Evolutionary conservation across 78 protist genomes (phyloP).

Genomic region (Dictyostelium firmibasis): DNA sequence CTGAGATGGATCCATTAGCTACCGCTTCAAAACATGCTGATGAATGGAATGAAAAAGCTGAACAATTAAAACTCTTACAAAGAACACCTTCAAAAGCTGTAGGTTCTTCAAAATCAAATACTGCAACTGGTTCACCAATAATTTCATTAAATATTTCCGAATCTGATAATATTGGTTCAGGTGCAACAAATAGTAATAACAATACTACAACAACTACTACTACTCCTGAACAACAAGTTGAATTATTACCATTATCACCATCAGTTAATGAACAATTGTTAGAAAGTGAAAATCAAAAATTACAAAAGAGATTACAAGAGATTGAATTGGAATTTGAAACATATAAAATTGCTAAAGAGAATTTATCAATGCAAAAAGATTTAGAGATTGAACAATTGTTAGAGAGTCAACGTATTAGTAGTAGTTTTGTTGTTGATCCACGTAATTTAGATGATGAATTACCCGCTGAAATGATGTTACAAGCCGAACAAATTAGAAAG

Average conservation of each 20-base stretch:
- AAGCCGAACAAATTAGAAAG: constrained; percentile 65
- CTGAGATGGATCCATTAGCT: not conserved
- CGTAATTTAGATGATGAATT: constrained; percentile 7
- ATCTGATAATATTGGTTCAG: not conserved
- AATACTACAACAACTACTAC: not conserved
- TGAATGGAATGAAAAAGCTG: constrained; percentile 64
- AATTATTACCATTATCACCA: not conserved
- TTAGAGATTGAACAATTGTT: not conserved
- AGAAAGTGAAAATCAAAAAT: not conserved
- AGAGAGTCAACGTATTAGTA: not conserved
- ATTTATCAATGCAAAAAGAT: not conserved
- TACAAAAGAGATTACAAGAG: constrained; percentile 4
- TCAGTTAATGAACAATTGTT: not conserved
- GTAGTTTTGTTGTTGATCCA: constrained; percentile 13
- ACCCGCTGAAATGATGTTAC: constrained; percentile 68
- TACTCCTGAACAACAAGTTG: not conserved
- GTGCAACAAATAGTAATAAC: not conserved
- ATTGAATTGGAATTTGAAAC: not conserved
- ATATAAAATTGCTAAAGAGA: constrained; percentile 5
- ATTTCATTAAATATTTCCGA: not conserved
- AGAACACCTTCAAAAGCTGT: constrained; percentile 44
- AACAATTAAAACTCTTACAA: constrained; percentile 53
- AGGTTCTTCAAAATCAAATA: not conserved
- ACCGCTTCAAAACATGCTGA: not conserved
- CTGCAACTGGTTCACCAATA: not conserved